Conservation (phyloP, 345 rosid genomes). For the Eucalyptus fibrosa region DNA sequence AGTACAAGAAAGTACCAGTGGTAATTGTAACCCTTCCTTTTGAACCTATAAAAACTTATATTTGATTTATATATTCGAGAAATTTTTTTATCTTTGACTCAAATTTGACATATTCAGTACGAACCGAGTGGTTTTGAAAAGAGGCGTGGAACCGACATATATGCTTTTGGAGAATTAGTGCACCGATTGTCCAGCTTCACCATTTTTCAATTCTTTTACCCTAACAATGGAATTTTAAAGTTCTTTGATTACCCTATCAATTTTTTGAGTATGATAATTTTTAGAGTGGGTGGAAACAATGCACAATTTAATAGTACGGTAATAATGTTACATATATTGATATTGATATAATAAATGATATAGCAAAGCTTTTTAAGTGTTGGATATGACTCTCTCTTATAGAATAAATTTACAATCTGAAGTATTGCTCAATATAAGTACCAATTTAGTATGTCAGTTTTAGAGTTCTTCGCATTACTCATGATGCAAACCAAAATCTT, state of each 20-base stretch:
- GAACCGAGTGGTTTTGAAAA: background rate
- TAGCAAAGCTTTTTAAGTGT: accelerated
- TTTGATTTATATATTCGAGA: background rate
- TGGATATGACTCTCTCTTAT: background rate
- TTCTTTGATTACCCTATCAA: background rate
- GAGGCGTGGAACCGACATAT: background rate
- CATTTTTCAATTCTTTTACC: background rate
- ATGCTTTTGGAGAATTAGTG: background rate
- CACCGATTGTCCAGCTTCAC: background rate
- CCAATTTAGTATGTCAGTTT: background rate
- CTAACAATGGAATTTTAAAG: background rate
- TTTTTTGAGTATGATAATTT: background rate
- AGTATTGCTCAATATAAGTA: background rate
- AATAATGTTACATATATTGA: background rate
- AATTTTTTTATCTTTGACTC: background rate
- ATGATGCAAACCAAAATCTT: background rate
- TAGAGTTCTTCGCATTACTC: background rate
- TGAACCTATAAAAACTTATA: background rate
- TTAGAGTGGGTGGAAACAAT: background rate
- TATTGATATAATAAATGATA: background rate
- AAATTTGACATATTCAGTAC: background rate
- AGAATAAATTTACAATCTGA: background rate
- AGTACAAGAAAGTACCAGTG: accelerated
- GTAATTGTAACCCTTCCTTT: background rate
- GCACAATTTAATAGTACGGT: background rate